Evolutionary conservation across 371 early-diverging fungal genomes (phyloP), one percentile per base, ranked within the genome.

Genomic region (Apophysomyces variabilis): DNA sequence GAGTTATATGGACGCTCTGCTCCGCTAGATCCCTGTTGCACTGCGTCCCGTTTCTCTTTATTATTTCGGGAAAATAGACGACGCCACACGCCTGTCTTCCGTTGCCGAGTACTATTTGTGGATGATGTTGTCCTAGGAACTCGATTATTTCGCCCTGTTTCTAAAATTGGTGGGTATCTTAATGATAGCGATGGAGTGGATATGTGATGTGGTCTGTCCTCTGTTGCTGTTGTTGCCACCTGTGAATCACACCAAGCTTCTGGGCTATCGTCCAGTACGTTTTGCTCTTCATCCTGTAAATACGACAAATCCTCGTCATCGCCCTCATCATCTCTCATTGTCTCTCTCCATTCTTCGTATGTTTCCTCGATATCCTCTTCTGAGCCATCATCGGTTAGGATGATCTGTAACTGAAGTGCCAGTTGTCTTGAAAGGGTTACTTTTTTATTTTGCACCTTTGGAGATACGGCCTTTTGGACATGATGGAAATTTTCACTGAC

Each of bases 61-160:
- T 75, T 77, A 38, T 69, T 71, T 57, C 76, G 71, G 12, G 78
- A 74, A 46, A 81, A 73, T 4, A 81, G 38, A 21, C 74, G 62
- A 39, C 71, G 73, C 35, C 78, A 65, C 6, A 72, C 68, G 0
- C 66, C 58, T 5, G 64, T 65, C 16, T 32, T 39, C 7, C 57
- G 54, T 5, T n/a, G 54, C 21, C 59, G 64, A 56, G 37, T 37
- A 60, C 36, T 41, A 38, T 5, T 44, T 61, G 38, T 39, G 16
- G 4, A 5, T 7, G 50, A 11, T 32, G 64, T 3, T 26, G 32
- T 26, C 32, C 3, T 3, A 26, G 32, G 32, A 26, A 26, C 32
- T 26, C 3, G 32, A 26, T 3, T 26, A 26, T 26, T 26, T 26
- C 32, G 32, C 32, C 1, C 32, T 26, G 32, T 3, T 26, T 26